Conservation (phyloP, 192 early-diverging fungal species). For the Mortierella antarctica region DNA sequence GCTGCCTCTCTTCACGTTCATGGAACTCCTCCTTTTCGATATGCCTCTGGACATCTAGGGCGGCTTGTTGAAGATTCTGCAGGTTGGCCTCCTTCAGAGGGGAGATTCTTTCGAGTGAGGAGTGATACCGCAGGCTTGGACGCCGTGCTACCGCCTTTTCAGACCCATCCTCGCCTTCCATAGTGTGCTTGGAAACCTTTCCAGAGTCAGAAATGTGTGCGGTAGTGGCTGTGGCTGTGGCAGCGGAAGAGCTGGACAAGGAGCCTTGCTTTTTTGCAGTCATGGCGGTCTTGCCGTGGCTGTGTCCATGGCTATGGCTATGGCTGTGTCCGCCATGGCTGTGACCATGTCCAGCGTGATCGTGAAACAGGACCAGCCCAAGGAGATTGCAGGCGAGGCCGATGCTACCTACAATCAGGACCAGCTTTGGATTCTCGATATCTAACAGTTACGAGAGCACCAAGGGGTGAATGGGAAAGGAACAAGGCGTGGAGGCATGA, state of each 20-base stretch:
- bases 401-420: constrained; percentile 81
- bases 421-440: constrained; percentile 76
- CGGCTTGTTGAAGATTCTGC: constrained; percentile 32
- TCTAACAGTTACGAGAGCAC: constrained; percentile 81
- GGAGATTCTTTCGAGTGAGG: constrained; percentile 34
- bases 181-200: neutral
- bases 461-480: constrained; percentile 19
- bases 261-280: neutral
- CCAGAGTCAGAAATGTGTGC: neutral
- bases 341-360: constrained; percentile 51
- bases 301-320: constrained; percentile 69
- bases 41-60: constrained; percentile 33
- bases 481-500: neutral
- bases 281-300: constrained; percentile 23
- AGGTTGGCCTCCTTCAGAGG: constrained; percentile 27
- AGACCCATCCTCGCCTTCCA: neutral
- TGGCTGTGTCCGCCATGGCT: constrained; percentile 51
- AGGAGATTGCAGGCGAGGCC: constrained; percentile 84
- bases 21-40: constrained; percentile 22
- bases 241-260: neutral
- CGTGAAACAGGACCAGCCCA: constrained; percentile 86
- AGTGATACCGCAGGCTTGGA: constrained; percentile 12
- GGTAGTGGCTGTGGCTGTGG: neutral
- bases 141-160: neutral
- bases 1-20: neutral